Conservation (phyloP, 139 green algal genomes). For the Chlorella sp. region DNA sequence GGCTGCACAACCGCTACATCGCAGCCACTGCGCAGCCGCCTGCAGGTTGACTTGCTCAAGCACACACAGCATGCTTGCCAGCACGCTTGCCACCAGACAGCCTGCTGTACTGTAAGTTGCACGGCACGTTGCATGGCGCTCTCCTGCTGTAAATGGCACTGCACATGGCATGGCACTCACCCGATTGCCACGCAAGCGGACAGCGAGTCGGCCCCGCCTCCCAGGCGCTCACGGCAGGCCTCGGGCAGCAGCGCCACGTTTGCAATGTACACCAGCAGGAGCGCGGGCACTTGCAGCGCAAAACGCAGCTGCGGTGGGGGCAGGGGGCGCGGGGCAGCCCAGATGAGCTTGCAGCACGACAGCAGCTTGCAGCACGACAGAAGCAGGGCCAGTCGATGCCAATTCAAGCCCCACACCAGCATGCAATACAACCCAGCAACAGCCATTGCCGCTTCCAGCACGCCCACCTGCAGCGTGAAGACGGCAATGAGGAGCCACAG, state of each 20-base stretch:
- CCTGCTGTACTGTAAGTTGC: no score
- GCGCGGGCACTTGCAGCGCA: slow-evolving; percentile 7
- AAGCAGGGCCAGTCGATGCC: no score
- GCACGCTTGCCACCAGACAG: neutral
- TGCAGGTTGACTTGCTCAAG: no score
- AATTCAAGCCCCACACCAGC: no score
- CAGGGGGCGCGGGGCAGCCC: no score
- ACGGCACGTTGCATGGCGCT: no score
- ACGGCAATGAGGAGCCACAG: slow-evolving; percentile 12
- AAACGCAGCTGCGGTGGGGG: slow-evolving; percentile 4
- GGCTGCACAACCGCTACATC: no score
- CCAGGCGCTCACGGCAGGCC: neutral
- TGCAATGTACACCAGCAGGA: neutral
- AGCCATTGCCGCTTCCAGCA: neutral
- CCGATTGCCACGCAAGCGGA: neutral
- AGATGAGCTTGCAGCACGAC: no score
- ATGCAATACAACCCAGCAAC: no score
- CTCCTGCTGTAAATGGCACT: no score
- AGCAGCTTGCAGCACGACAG: no score
- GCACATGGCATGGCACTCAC: neutral
- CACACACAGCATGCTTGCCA: neutral
- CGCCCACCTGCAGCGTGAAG: slow-evolving; percentile 11
- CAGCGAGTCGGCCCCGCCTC: neutral
- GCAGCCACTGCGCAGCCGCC: no score
- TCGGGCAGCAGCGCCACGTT: slow-evolving; percentile 13